Evolutionary conservation across 768 basidiomycete genomes (phyloP).

Genomic region (Tricholoma furcatifolium): DNA sequence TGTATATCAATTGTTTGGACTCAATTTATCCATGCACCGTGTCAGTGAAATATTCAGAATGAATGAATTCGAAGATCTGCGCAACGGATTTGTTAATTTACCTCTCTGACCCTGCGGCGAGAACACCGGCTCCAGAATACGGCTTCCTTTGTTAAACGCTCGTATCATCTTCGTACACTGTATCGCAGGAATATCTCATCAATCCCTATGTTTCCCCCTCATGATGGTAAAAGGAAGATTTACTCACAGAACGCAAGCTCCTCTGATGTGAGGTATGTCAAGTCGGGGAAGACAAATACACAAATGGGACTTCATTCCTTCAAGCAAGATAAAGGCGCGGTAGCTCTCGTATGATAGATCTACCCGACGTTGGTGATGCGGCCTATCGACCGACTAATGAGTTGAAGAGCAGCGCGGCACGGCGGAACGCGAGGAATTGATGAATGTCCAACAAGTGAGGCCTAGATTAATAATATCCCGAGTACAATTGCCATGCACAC

Average conservation of each 20-base stretch:
- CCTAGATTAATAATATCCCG: conserved; percentile 58
- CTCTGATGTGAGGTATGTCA: conserved; percentile 48
- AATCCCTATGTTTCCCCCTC: no score
- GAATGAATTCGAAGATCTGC: no score
- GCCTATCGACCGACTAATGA: conserved; percentile 65
- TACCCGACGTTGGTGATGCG: conserved; percentile 53
- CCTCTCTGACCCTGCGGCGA: no score
- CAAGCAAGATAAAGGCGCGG: conserved; percentile 48
- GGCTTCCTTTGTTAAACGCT: no score
- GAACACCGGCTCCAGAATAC: no score
- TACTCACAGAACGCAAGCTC: conserved; percentile 58
- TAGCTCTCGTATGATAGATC: conserved; percentile 61
- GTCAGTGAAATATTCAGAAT: no score
- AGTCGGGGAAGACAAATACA: conserved; percentile 66
- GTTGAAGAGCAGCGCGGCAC: conserved; percentile 59
- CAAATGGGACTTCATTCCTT: conserved; percentile 51
- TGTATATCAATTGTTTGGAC: no score
- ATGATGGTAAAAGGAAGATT: no score
- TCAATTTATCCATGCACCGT: no score
- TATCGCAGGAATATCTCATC: no score
- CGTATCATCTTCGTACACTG: no score
- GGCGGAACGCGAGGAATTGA: conserved; percentile 53
- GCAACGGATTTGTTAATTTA: no score
- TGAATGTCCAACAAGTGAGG: conserved; percentile 52
- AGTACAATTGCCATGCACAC: conserved; percentile 45